Percentiles rank a stretch among this genome's conserved stretches.
Evolutionary conservation across 176 grass and related monocot genomes (phyloP).

Genomic region (Raddia distichophylla): DNA sequence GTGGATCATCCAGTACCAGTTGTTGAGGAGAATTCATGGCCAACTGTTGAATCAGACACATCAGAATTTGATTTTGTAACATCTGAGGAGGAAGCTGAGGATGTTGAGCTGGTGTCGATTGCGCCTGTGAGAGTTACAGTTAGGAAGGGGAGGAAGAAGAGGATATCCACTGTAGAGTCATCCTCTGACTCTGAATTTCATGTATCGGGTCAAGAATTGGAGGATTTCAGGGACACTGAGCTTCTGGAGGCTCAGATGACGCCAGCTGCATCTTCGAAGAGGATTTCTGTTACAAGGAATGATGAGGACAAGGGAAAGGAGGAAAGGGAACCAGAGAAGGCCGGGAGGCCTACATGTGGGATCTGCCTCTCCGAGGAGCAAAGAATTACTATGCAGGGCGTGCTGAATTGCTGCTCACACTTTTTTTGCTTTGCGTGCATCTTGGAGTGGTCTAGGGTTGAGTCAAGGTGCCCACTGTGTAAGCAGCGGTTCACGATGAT

Average conservation of each 20-base stretch:
- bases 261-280: slow-evolving; percentile 39
- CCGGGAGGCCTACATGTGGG: slow-evolving; percentile 62
- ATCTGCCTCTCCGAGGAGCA: slow-evolving; percentile 92
- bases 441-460: slow-evolving; percentile 94
- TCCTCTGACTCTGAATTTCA: slow-evolving; percentile 74
- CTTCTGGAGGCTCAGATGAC: slow-evolving; percentile 46
- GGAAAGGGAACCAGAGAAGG: slow-evolving; percentile 55
- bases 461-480: slow-evolving; percentile 89
- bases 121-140: slow-evolving; percentile 9
- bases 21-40: slow-evolving; percentile 42
- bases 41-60: slow-evolving; percentile 44
- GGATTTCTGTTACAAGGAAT: slow-evolving; percentile 42
- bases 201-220: slow-evolving; percentile 68
- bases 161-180: slow-evolving; percentile 48
- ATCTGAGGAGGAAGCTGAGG: slow-evolving; percentile 49
- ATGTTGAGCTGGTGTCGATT: neutral
- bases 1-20: slow-evolving; percentile 3
- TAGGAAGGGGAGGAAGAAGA: slow-evolving; percentile 61
- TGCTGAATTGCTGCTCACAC: slow-evolving; percentile 86
- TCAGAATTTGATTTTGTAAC: slow-evolving; percentile 59
- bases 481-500: slow-evolving; percentile 84
- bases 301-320: slow-evolving; percentile 70
- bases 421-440: slow-evolving; percentile 93
- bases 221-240: slow-evolving; percentile 21
- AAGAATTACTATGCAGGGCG: slow-evolving; percentile 62